Evolutionary conservation across 805 yeast genomes (phyloP), one percentile per base, ranked within the genome.

Genomic region (Pichia kluyveri): DNA sequence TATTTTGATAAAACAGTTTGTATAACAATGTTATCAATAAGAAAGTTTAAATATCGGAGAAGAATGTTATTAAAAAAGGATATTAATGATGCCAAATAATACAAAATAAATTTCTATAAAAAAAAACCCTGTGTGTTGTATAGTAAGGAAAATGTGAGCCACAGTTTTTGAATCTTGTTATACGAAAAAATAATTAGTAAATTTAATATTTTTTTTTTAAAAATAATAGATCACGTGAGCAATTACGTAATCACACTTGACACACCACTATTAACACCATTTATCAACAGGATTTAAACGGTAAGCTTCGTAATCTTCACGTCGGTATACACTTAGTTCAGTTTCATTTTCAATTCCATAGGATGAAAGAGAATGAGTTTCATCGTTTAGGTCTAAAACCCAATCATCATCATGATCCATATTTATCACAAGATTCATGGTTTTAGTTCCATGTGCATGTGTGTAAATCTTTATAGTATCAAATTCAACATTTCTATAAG

Each of bases 391-490:
- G 39, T 70, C 69, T 47, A 86, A 62, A 5, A 86, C 69, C 89
- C 95, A 85, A 48, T 80, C 83, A 58, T 81, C 86, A 28, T 55
- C 58, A 58, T 90, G 82, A 28, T 87, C 96, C 62, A 93, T 76
- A 62, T 93, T 93, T 53, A 93, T 85, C 42, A 89, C 93, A 55
- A 93, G 72, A 60, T 93, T 89, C 79, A 89, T 84, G 2, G 96
- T 86, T 67, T 93, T 93, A 31, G 96, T 77, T 12, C 95, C 93
- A 64, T 91, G 98, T 0, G 99, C 98, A 61, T 88, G 89, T 30
- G 96, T 85, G 67, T 93, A 93, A 8, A 93, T 75, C 65, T 93
- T 93, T 48, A 91, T 63, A 0, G 90, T 72, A 60, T 91, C 86
- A 53, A 80, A 85, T 0, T 67, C 70, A 10, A 86, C 86, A 51